phyloP scores from a whole-genome alignment of 352 stramenopile species.

The Globisporangium spinosum region DNA sequence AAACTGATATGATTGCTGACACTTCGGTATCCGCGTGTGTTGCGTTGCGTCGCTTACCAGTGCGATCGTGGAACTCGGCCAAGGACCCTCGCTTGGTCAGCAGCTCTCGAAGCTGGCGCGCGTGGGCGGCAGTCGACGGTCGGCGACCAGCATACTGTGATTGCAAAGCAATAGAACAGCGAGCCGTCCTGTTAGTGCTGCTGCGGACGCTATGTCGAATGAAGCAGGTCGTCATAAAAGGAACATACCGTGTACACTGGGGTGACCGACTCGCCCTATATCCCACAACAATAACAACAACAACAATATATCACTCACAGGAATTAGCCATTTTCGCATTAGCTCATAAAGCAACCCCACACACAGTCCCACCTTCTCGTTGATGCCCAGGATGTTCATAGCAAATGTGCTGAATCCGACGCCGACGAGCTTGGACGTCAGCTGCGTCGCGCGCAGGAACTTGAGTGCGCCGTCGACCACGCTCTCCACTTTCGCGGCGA shows the following conservation, averaged over 20 bases:
- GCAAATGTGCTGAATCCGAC: constrained; percentile 92
- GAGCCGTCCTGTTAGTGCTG: background rate
- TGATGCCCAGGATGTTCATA: constrained; percentile 92
- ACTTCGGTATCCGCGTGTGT: background rate
- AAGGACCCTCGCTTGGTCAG: constrained; percentile 35
- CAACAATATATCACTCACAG: background rate
- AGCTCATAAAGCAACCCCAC: background rate
- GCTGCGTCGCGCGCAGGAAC: constrained; percentile 44
- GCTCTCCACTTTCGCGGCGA: constrained; percentile 47
- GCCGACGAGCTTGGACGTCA: constrained; percentile 48
- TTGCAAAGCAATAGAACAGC: constrained; percentile 17
- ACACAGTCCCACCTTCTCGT: constrained; percentile 35
- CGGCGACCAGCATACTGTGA: constrained; percentile 60
- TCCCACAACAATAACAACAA: background rate
- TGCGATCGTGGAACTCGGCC: constrained; percentile 65
- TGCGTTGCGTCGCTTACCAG: constrained; percentile 25
- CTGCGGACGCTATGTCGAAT: background rate
- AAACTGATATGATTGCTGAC: background rate
- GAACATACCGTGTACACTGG: constrained; percentile 70
- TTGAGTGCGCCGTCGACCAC: constrained; percentile 41
- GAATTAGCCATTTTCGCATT: background rate
- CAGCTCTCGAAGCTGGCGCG: constrained; percentile 44
- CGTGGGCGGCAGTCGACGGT: constrained; percentile 41
- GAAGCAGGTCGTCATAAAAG: background rate
- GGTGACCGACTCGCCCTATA: constrained; percentile 54